Evolutionary conservation across 371 early-diverging fungal species (phyloP), one percentile per base, ranked within the genome.

Genomic region (Phascolomyces articulosus): DNA sequence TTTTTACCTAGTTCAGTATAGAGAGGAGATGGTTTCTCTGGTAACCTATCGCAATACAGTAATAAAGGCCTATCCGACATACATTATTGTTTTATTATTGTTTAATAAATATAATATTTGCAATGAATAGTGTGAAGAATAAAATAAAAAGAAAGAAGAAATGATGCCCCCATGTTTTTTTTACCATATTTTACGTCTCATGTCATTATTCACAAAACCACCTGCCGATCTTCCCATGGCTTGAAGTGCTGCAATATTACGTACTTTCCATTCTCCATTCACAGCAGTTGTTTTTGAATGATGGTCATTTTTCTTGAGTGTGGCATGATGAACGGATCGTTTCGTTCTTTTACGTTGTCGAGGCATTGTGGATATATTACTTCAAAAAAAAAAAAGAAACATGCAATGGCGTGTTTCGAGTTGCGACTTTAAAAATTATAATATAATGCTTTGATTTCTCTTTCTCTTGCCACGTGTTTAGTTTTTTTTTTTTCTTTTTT

Each of bases 141-240:
- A n/a, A n/a, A n/a, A n/a, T n/a, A n/a, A n/a, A n/a, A n/a, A n/a
- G 27, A 48, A 0, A 40, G 1, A 11, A n/a, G 29, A 40, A 16
- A 63, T 28, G 65, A n/a, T n/a, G n/a, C n/a, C n/a, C n/a, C n/a
- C n/a, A n/a, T n/a, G n/a, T n/a, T n/a, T n/a, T n/a, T n/a, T n/a
- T n/a, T 77, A 85, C 88, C 89, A 91, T 28, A 81, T 85, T 54
- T 78, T 65, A 49, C 79, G 72, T 26, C 87, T 70, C 57, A 87
- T 65, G 28, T 72, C 74, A 55, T 84, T 69, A 61, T 74, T 84
- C 23, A 85, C 69, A 54, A 86, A 86, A 31, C 89, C 89, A 15
- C 79, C 77, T 0, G 72, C 69, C 23, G 78, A 71, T 38, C 73
- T 68, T 13, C 85, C 84, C 21, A 88, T 79, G 34, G 70, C 64